A percentile compares a stretch with the other conserved stretches of the same genome.
Conservation (phyloP, 2,329 filamentous ascomycete species). For the Penicillium sp. region DNA sequence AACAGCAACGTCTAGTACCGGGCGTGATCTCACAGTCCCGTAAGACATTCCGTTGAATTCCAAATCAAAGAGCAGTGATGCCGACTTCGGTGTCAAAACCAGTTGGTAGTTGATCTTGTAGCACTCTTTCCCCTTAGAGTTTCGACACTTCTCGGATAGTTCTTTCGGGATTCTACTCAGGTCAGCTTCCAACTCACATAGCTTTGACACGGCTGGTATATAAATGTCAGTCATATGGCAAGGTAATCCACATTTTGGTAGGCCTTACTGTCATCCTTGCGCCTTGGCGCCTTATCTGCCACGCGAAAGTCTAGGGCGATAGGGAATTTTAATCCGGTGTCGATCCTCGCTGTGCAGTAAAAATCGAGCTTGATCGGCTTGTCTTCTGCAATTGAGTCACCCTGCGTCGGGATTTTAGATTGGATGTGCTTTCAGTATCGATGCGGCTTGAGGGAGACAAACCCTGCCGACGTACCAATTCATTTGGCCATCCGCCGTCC, state of each 20-base stretch:
- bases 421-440: not conserved
- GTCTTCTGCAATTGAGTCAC: conserved; percentile 18
- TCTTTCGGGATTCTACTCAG: conserved; percentile 22
- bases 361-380: conserved; percentile 17
- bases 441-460: not conserved
- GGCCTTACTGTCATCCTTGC: not conserved
- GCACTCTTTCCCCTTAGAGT: conserved; percentile 21
- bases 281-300: conserved; percentile 3
- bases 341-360: fast-evolving
- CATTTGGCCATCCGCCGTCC: not conserved
- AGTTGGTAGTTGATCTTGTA: conserved; percentile 14
- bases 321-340: not conserved
- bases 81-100: conserved; percentile 25
- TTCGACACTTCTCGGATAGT: conserved; percentile 18
- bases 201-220: conserved; percentile 8
- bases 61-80: conserved; percentile 27
- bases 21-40: conserved; percentile 23
- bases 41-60: conserved; percentile 30
- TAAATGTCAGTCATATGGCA: not conserved
- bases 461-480: conserved; percentile 30
- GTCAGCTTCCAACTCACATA: conserved; percentile 25
- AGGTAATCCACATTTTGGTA: too few relatives aligned
- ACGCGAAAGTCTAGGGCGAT: conserved; percentile 11
- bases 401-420: conserved; percentile 4
- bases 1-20: conserved; percentile 14